Evolutionary conservation across 2,329 filamentous ascomycete genomes (phyloP), one percentile per base, ranked within the genome.

Genomic region (Monilinia vaccinii-corymbosi): DNA sequence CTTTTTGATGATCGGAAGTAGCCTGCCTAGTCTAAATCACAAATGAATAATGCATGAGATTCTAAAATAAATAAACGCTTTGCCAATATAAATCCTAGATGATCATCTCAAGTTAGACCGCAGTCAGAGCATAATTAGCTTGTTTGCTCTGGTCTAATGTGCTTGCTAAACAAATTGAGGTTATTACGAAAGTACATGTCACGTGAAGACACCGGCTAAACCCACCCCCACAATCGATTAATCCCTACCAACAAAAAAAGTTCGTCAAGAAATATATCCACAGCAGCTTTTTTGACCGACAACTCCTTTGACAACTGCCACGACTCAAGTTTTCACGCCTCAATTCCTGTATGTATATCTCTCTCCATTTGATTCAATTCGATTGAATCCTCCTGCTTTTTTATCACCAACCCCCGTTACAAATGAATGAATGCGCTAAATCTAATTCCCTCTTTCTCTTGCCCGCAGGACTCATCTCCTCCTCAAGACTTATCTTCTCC

Each of bases 31-130:
- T 59, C 67, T 63, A 64, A 64, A 62, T 64, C 64, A 64, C 63
- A 67, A 65, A 69, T 66, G 66, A 68, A 69, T 66, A 69, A 70
- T 68, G 63, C 65, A 67, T 69, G 66, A 69, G 63, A 68, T 67
- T 68, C 52, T 63, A 64, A 50, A 56, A 60, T 46, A 38, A 32
- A 34, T 11, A 2, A 32, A 44, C 16, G 16, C 14, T 23, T 36
- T 44, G 10, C 14, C 11, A 32, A 32, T 16, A 16, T 1, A 7
- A n/a, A 18, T 11, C 25, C 25, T 21, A 42, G 11, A 21, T 4
- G 3, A 36, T 3, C 42, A 45, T 14, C 21, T 8, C 42, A 16
- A 25, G 23, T 7, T 11, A 45, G 11, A 25, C 6, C 13, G 11
- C n/a, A 13, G 13, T 23, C 21, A 45, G 42, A 23, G 9, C n/a